These are phyloP conservation scores for Diaporthe aspalathi DNA, from an alignment of 2,329 filamentous ascomycete species.

Conservation along the genomic window DNA sequence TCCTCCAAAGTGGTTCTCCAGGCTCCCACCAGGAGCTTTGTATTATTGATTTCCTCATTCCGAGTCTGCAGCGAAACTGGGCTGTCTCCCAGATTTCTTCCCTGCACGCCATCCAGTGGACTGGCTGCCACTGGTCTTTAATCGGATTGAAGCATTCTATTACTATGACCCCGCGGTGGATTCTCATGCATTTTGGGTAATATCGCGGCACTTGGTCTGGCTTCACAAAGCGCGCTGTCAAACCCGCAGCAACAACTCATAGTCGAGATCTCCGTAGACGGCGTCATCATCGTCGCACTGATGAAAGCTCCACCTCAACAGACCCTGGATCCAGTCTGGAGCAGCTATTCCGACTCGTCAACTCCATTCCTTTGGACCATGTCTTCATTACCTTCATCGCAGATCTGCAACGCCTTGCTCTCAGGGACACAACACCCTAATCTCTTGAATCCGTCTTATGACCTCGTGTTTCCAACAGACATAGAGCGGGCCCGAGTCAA, in stretches of 20 bases:
- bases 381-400: background rate
- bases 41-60: background rate
- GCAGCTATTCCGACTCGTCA: background rate
- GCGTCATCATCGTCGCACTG: background rate
- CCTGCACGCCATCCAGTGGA: background rate
- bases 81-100: background rate
- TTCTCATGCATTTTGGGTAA: background rate
- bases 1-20: background rate
- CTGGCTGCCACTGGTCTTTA: background rate
- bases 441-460: background rate
- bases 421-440: background rate
- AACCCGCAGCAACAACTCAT: background rate
- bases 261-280: background rate
- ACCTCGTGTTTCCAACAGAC: background rate
- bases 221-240: background rate
- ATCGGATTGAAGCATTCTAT: conserved; percentile 6
- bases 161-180: background rate
- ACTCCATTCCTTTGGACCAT: background rate
- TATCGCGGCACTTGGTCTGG: background rate
- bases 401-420: background rate
- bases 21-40: background rate
- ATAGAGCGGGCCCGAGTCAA: background rate
- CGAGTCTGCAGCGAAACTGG: background rate
- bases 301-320: background rate
- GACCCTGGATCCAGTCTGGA: background rate